A percentile compares a stretch with the other conserved stretches of the same genome.
Evolutionary conservation across 1,139 yeast species (phyloP).

Genomic region (Spencermartinsiella ligniputridi): DNA sequence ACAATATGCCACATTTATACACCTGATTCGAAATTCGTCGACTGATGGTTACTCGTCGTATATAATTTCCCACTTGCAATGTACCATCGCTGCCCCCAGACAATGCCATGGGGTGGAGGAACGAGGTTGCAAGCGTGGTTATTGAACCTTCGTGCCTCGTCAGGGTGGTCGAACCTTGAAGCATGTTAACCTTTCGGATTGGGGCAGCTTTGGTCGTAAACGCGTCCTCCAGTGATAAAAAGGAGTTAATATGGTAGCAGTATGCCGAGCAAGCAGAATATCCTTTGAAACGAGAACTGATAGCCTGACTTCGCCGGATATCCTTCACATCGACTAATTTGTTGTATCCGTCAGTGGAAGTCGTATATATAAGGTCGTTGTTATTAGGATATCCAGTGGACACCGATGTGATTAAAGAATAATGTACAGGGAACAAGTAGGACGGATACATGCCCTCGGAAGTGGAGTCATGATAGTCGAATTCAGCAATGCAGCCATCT

Average conservation of each 20-base stretch:
- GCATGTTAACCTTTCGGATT: conserved; percentile 33
- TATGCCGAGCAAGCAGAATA: conserved; percentile 33
- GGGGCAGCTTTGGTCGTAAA: conserved; percentile 37
- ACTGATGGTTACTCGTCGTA: conserved; percentile 41
- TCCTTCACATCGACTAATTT: conserved; percentile 43
- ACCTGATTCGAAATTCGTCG: conserved; percentile 34
- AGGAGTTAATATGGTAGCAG: conserved; percentile 38
- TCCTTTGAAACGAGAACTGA: conserved; percentile 36
- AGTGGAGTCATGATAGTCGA: conserved; percentile 35
- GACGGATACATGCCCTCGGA: conserved; percentile 40
- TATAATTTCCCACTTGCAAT: conserved; percentile 39
- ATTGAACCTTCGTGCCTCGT: conserved; percentile 39
- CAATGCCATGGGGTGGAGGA: conserved; percentile 56
- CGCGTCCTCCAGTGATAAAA: conserved; percentile 41
- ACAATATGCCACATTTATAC: conserved; percentile 26
- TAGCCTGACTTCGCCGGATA: conserved; percentile 36
- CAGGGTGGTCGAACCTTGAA: conserved; percentile 33
- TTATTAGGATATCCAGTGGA: conserved; percentile 40
- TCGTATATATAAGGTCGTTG: conserved; percentile 42
- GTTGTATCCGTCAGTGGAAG: conserved; percentile 46
- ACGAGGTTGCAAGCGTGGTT: conserved; percentile 39
- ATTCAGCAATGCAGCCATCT: conserved; percentile 67
- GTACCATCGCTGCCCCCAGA: conserved; percentile 64
- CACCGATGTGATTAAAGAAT: conserved; percentile 47
- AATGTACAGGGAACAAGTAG: conserved; percentile 44